Evolutionary conservation across 306 rosid genomes (phyloP), one percentile per base, ranked within the genome.

Genomic region (Albizia julibrissin): DNA sequence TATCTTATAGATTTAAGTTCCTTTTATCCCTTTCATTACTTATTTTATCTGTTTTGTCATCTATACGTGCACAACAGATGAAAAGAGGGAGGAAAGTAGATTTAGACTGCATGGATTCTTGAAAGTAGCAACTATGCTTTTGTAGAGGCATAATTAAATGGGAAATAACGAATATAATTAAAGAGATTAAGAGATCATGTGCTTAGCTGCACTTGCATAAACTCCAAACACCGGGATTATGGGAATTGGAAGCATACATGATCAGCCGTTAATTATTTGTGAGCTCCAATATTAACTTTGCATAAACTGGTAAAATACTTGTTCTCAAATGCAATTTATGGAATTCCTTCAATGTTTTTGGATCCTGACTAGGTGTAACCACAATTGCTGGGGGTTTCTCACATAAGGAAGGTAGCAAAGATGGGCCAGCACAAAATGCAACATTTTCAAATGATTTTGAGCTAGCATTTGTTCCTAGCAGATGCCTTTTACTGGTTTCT

Each of bases 341-440:
- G 37, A 54, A 42, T 73, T 75, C 31, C 73, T 81, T 77, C 33
- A 22, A 64, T 79, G 15, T 86, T 21, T 42, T 34, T 68, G 77
- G 80, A 37, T 79, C 10, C n/a, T 85, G 37, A 56, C 22, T 70
- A 91, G 97, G 93, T 85, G 97, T 91, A 54, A 90, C 87, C 52
- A 92, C 97, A 42, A 87, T 92, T 89, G 97, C 94, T 54, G 97
- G 97, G 61, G 90, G 87, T 72, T 77, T 69, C 71, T 69, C 90
- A 21, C 80, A 31, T 31, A 79, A 84, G 87, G 37, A 77, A 16
- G 90, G 86, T 59, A 66, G 5, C 24, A 74, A 66, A 70, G 93
- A 91, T 82, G 94, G 93, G 42, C 93, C 92, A 24, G 94, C 90
- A 16, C 92, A 82, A 68, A 91, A 89, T 76, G 92, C 90, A 27